Percentiles rank a stretch among this genome's conserved stretches.
phyloP scores from a whole-genome alignment of 192 early-diverging fungal species.

The Thoreauomyces humboldtii region DNA sequence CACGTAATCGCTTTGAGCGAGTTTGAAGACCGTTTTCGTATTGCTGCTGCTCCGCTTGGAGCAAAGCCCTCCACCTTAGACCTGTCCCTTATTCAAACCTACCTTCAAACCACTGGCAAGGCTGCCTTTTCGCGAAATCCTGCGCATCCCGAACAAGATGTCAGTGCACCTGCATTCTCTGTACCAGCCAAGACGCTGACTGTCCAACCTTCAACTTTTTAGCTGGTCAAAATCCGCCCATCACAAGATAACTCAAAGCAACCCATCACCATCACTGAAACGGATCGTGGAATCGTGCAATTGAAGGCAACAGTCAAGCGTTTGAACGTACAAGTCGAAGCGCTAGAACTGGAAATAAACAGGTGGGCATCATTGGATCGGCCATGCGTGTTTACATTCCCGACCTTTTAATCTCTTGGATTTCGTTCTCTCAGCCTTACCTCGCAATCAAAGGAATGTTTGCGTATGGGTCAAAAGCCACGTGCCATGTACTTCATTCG shows the following conservation, averaged over 20 bases:
- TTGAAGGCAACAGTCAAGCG: slow-evolving; percentile 50
- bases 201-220: not conserved
- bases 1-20: slow-evolving; percentile 2
- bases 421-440: slow-evolving; percentile 27
- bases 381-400: not conserved
- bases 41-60: not conserved
- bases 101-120: not conserved
- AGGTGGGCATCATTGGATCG: slow-evolving; percentile 36
- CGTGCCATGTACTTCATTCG: slow-evolving; percentile 56
- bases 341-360: slow-evolving; percentile 54
- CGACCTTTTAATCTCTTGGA: not conserved
- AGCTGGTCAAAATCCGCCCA: slow-evolving; percentile 26
- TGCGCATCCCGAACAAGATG: not conserved
- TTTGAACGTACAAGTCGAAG: slow-evolving; percentile 53
- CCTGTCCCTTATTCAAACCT: slow-evolving; percentile 1
- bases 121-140: not conserved
- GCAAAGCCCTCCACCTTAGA: not conserved
- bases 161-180: too few relatives aligned
- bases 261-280: slow-evolving; percentile 38
- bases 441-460: slow-evolving; percentile 36
- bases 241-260: not conserved
- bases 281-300: slow-evolving; percentile 58
- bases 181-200: too few relatives aligned
- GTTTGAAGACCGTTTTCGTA: slow-evolving; percentile 1
- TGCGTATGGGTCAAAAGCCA: slow-evolving; percentile 45